phyloP scores from a whole-genome alignment of 148 eudicot species.

The Chenopodium formosanum region DNA sequence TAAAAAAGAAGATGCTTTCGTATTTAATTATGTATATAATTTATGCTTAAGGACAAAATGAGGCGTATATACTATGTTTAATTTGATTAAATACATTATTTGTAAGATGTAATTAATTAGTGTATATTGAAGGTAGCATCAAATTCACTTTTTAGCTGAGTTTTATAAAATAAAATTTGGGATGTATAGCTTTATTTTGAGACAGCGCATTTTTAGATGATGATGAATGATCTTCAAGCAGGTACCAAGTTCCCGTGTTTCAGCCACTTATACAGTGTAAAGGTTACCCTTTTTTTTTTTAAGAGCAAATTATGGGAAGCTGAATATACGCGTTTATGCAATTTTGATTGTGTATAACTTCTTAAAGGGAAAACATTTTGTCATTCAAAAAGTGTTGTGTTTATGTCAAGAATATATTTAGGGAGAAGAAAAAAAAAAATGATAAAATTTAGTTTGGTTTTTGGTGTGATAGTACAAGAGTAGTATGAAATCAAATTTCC shows the following conservation, averaged over 20 bases:
- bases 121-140: not conserved
- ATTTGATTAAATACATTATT: not conserved
- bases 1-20: conserved; percentile 24
- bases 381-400: conserved; percentile 1
- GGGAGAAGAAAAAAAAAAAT: not conserved
- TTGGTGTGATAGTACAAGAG: too few species aligned
- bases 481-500: too few species aligned
- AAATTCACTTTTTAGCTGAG: not conserved
- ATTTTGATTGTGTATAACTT: too few species aligned
- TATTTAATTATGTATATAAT: not conserved
- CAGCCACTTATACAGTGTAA: conserved; percentile 18
- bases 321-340: not conserved
- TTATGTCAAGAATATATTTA: not conserved
- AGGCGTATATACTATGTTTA: conserved; percentile 4
- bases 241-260: conserved; percentile 34
- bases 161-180: not conserved
- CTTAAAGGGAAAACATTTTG: not conserved
- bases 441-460: too few species aligned
- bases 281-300: not conserved
- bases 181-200: conserved; percentile 6
- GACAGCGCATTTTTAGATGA: conserved; percentile 17
- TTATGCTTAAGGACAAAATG: conserved; percentile 11
- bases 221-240: conserved; percentile 13
- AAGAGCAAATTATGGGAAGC: not conserved
- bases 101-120: not conserved